These are phyloP conservation scores for Anaeramoeba flamelloides DNA, from an alignment of 78 protist genomes.

Conservation along the genomic window DNA sequence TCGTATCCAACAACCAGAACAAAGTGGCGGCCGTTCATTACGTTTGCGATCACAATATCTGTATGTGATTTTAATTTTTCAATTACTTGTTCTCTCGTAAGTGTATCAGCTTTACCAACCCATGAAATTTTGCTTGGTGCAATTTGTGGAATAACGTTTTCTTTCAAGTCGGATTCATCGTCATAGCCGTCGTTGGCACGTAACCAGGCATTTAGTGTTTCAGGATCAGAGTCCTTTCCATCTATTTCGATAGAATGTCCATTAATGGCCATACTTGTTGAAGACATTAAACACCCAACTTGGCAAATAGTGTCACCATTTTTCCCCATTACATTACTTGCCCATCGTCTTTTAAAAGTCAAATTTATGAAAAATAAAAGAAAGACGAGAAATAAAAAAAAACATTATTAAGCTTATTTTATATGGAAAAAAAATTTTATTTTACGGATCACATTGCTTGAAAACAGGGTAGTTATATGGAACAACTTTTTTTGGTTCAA, in stretches of 20 bases:
- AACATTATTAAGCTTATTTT: too few species aligned
- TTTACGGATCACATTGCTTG: slow-evolving; percentile 11
- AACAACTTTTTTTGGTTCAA: too few species aligned
- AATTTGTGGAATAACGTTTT: neutral
- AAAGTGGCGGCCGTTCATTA: neutral
- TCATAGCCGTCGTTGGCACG: neutral
- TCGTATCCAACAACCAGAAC: slow-evolving; percentile 11
- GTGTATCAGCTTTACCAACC: neutral
- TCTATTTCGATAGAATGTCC: neutral
- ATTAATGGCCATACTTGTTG: neutral
- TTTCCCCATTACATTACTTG: neutral
- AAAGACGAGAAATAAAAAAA: too few species aligned
- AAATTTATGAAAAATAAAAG: too few species aligned
- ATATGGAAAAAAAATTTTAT: too few species aligned
- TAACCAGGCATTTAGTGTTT: neutral
- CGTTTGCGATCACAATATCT: neutral
- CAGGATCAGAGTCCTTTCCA: neutral
- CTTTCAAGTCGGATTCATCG: neutral
- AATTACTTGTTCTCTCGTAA: too few species aligned
- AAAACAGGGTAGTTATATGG: neutral
- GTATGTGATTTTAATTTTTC: too few species aligned
- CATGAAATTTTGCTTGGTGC: neutral
- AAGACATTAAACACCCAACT: slow-evolving; percentile 4
- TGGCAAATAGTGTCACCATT: neutral
- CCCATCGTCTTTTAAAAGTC: too few species aligned